Evolutionary conservation across 257 asterid genomes (phyloP).

Genomic region (Ophiorrhiza pumila): DNA sequence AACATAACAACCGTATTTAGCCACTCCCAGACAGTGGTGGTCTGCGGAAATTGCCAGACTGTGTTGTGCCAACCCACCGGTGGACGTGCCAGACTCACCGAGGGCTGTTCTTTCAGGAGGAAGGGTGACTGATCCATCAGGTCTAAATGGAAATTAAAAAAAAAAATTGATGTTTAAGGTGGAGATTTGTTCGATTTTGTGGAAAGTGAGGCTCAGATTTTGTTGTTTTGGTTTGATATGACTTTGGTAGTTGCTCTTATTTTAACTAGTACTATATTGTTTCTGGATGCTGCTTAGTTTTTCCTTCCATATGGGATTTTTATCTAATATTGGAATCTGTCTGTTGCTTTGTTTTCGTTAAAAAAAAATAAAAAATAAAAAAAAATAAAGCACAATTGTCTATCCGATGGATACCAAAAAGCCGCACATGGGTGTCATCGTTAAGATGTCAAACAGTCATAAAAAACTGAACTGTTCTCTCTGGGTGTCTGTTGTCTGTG

Average conservation of each 20-base stretch:
- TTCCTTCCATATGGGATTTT: no score
- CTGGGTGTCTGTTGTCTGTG: conserved; percentile 73
- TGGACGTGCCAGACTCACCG: conserved; percentile 65
- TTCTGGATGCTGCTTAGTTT: no score
- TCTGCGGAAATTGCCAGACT: conserved; percentile 53
- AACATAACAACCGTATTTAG: conserved; percentile 60
- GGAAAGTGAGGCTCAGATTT: conserved; percentile 10
- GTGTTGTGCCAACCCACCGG: conserved; percentile 67
- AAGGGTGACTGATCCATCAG: conserved; percentile 52
- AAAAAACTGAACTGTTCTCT: conserved; percentile 66
- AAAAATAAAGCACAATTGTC: no score
- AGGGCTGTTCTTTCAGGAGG: conserved; percentile 72
- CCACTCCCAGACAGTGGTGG: conserved; percentile 55
- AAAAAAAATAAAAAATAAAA: no score
- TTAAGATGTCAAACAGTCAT: conserved; percentile 61
- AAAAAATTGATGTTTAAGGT: neutral
- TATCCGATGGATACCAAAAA: conserved; percentile 53
- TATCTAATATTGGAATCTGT: no score
- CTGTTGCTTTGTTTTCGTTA: no score
- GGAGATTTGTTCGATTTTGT: neutral
- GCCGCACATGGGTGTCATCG: conserved; percentile 63
- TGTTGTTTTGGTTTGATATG: neutral
- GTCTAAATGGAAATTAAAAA: neutral
- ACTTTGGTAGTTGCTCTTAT: neutral
- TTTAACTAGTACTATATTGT: neutral